These are phyloP conservation scores for Piper longum DNA, from an alignment of 164 flowering plant genomes.

Conservation along the genomic window DNA sequence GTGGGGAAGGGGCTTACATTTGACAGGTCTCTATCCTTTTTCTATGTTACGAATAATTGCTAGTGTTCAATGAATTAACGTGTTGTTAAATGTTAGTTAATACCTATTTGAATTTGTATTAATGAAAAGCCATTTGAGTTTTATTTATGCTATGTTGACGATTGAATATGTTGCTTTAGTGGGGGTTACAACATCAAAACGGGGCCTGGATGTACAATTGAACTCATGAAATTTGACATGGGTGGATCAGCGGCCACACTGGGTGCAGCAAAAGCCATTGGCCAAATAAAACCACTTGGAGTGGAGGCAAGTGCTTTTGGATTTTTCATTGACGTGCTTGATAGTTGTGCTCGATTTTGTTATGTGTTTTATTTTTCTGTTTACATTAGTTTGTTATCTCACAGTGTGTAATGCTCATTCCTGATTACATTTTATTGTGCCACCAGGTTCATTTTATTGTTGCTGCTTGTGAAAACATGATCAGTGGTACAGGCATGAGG, in stretches of 20 bases:
- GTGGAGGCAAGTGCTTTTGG: constrained; percentile 51
- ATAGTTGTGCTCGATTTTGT: background rate
- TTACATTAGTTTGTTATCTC: background rate
- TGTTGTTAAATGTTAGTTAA: background rate
- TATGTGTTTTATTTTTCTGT: background rate
- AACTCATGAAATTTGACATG: constrained; percentile 94
- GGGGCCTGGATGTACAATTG: constrained; percentile 78
- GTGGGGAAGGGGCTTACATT: constrained; percentile 97
- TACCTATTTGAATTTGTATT: too few species aligned
- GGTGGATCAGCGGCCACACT: constrained; percentile 95
- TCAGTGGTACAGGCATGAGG: constrained; percentile 94
- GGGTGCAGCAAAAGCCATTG: constrained; percentile 96
- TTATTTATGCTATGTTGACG: constrained; percentile 8
- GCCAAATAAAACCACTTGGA: constrained; percentile 81
- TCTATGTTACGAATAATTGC: background rate
- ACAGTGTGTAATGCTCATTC: background rate
- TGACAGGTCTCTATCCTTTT: constrained; percentile 51
- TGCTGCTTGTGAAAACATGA: constrained; percentile 97
- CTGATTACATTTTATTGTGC: background rate
- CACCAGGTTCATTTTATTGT: constrained; percentile 64
- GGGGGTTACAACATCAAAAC: constrained; percentile 99
- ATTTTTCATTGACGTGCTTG: background rate
- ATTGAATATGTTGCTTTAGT: constrained; percentile 18
- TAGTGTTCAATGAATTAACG: too few species aligned
- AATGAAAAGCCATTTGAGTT: background rate